Base-by-base conservation (phyloP, 2,329 filamentous ascomycete species). In the Aspergillus quadrilineatus region DNA sequence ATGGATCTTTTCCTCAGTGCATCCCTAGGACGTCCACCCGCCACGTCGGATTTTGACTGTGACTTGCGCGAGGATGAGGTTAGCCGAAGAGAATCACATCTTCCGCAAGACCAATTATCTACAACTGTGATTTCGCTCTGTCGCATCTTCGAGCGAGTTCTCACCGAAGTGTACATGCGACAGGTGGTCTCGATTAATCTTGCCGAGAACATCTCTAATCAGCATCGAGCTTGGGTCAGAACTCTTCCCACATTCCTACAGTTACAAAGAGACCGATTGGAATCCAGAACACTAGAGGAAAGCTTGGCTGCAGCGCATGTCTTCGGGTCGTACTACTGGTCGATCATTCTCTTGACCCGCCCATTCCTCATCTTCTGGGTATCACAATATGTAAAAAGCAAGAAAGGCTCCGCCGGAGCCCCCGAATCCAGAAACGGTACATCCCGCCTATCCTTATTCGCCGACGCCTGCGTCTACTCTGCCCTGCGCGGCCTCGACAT, bases 321-420 rank as follows among this genome's bases (percentile, higher is more conserved):
- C 1, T 72, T 82, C 12, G 77, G 77, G 32, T 75, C 79, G 3
- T 82, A 82, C 56, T 81, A 81, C 62, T 82, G 80, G 69, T 79
- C 78, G 1, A 81, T 82, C 43, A 81, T 82, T 65, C 69, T 82
- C 3, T 66, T 82, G 4, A 81, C 80, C 6, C 70, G 80, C n/a
- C 80, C 80, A 0, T 82, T 82, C 54, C 69, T 82, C 9, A 77
- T 81, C 28, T 82, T 80, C 60, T 77, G 80, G 49, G 71, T 81
- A 1, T 80, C 73, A n/a, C 71, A 69, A 36, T 71, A 72, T 44
- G 70, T 72, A 32, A 68, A 67, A 48, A 67, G 59, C 42, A 71
- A 70, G 56, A 54, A 47, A 29, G 68, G 68, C 14, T 17, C 60
- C 8, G 53, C 63, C 22, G 22, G 22, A 5, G 43, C 59, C 32